Percentiles rank a stretch among this genome's conserved stretches.
Conservation (phyloP, 257 asterid species). For the Solanum chmielewskii region DNA sequence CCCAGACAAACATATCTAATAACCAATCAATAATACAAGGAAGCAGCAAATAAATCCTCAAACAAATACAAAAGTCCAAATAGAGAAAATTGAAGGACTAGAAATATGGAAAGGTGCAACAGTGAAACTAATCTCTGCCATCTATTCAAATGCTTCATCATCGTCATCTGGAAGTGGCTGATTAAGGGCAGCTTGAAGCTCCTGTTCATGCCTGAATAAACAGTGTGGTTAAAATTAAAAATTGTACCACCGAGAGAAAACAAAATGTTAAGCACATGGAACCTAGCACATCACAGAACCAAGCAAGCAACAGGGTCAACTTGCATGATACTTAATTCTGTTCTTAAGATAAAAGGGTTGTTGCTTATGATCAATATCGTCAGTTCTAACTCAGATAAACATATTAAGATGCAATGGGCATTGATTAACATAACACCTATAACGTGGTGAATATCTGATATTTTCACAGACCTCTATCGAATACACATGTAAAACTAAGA, state of each 20-base stretch:
- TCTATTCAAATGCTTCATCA: constrained; percentile 52
- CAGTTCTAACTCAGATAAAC: not conserved
- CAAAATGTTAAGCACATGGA: not conserved
- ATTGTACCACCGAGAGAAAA: not conserved
- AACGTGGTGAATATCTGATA: not conserved
- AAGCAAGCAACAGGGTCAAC: not conserved
- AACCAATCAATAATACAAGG: not conserved
- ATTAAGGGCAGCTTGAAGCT: constrained; percentile 20
- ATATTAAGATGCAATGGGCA: not conserved
- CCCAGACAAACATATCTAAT: not conserved
- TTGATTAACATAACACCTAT: too few relatives aligned
- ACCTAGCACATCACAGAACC: not conserved
- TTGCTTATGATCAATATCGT: not conserved
- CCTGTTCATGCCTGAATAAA: not conserved
- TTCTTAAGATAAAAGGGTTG: not conserved
- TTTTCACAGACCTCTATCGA: not conserved
- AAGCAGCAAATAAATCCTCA: not conserved
- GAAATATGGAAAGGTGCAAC: not conserved
- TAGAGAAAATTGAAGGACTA: not conserved
- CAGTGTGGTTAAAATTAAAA: not conserved
- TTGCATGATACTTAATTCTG: not conserved
- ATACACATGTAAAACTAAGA: not conserved
- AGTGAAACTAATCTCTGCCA: not conserved
- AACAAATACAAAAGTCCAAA: not conserved
- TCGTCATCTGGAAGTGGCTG: constrained; percentile 84